These are phyloP conservation scores for Flaveria brownii DNA, from an alignment of 129 eudicot species.

Conservation along the genomic window DNA sequence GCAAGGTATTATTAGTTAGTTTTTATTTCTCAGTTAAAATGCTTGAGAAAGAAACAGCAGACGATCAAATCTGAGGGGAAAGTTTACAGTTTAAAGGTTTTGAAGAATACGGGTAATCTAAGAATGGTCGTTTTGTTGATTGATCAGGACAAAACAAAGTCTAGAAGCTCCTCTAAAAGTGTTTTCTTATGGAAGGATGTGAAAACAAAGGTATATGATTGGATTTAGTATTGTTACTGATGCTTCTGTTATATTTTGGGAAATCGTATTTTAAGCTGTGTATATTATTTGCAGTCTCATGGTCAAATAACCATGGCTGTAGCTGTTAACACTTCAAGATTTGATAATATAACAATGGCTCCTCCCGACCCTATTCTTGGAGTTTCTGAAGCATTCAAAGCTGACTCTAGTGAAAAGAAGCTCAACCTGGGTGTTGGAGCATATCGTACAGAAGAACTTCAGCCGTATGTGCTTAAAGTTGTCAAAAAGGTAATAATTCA, in stretches of 20 bases:
- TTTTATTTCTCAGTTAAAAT: neutral
- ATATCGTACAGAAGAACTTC: conserved; percentile 95
- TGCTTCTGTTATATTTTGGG: neutral
- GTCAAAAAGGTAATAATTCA: conserved; percentile 67
- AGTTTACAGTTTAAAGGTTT: conserved; percentile 2
- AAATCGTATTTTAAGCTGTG: neutral
- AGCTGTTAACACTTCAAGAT: conserved; percentile 66
- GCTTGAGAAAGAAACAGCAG: neutral
- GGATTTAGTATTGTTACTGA: conserved; percentile 13
- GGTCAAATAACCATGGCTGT: conserved; percentile 65
- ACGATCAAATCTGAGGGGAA: neutral
- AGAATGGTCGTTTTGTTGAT: conserved; percentile 20
- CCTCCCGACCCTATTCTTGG: conserved; percentile 99
- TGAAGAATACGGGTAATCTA: neutral
- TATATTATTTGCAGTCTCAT: conserved; percentile 49
- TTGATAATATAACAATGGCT: conserved; percentile 87
- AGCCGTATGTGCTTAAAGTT: conserved; percentile 93
- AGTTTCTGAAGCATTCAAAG: conserved; percentile 95
- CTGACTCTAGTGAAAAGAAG: conserved; percentile 83
- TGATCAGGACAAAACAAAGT: conserved; percentile 48
- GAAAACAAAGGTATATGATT: conserved; percentile 56
- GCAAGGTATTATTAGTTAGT: conserved; percentile 41
- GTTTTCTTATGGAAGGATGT: conserved; percentile 38
- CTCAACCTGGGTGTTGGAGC: conserved; percentile 98
- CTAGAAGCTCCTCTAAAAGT: conserved; percentile 38